Conservation (phyloP, 305 asterid genomes). For the Fraxinus floribunda region DNA sequence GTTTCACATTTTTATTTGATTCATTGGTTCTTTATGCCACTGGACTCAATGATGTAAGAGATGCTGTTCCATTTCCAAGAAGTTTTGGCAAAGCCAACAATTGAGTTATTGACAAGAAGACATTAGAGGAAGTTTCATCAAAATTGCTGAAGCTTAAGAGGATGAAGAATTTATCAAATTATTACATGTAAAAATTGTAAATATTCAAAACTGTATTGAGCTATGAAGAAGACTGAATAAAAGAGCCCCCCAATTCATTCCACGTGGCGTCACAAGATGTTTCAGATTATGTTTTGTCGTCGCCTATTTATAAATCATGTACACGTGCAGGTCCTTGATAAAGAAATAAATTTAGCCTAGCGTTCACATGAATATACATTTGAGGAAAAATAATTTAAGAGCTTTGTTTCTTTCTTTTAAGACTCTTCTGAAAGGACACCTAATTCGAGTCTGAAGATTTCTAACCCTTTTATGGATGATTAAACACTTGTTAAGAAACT, state of each 20-base stretch:
- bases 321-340: not conserved
- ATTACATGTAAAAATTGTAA: not conserved
- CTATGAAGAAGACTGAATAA: not conserved
- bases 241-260: not conserved
- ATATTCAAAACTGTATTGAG: not conserved
- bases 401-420: not conserved
- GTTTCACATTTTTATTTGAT: constrained; percentile 66
- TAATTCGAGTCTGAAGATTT: no score
- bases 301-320: not conserved
- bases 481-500: not conserved
- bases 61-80: constrained; percentile 80
- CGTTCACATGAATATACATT: no score
- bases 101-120: constrained; percentile 21
- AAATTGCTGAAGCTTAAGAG: not conserved
- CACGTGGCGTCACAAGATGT: not conserved
- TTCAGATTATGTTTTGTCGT: not conserved
- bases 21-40: constrained; percentile 72
- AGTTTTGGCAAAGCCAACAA: constrained; percentile 55
- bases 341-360: not conserved
- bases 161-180: not conserved
- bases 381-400: not conserved
- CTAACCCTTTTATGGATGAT: not conserved
- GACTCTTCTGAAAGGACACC: not conserved
- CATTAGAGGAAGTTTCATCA: not conserved
- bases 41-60: constrained; percentile 81